Conservation (phyloP, 805 yeast genomes). For the Metschnikowia noctiluminum region DNA sequence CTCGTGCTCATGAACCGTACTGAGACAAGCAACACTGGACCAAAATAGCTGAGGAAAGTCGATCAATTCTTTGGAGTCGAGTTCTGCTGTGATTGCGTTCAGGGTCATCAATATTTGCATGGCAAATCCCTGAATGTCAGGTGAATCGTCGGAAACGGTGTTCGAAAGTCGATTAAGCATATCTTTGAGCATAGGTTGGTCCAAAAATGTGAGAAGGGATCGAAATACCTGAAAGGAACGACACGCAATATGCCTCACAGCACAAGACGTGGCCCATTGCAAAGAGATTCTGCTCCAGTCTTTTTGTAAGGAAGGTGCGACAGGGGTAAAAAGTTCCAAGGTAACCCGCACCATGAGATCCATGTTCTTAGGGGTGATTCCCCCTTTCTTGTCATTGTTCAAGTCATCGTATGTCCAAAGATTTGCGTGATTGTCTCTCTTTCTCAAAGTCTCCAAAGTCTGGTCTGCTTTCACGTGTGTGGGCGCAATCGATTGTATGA, state of each 20-base stretch:
- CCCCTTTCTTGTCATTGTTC: conserved; percentile 61
- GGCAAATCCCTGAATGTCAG: conserved; percentile 93
- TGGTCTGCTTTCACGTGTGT: conserved; percentile 52
- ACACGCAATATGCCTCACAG: conserved; percentile 95
- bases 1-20: conserved; percentile 89
- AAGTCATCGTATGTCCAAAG: conserved; percentile 89
- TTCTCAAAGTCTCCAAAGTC: conserved; percentile 55
- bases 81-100: conserved; percentile 85
- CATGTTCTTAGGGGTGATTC: conserved; percentile 87
- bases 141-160: conserved; percentile 84
- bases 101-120: conserved; percentile 96
- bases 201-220: conserved; percentile 74
- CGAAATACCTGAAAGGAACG: conserved; percentile 92
- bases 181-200: conserved; percentile 85
- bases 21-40: conserved; percentile 89
- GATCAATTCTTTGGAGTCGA: conserved; percentile 71
- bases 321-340: conserved; percentile 50
- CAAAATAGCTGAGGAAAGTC: conserved; percentile 93
- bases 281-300: conserved; percentile 85
- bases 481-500: conserved; percentile 62
- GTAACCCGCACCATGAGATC: conserved; percentile 65
- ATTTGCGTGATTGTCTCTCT: conserved; percentile 41
- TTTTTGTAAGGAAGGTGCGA: conserved; percentile 54
- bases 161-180: conserved; percentile 91
- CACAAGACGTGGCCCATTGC: conserved; percentile 95